A percentile compares a stretch with the other conserved stretches of the same genome.
phyloP scores from a whole-genome alignment of 1,139 yeast genomes.

The Blastobotrys raffinosifermentans region DNA sequence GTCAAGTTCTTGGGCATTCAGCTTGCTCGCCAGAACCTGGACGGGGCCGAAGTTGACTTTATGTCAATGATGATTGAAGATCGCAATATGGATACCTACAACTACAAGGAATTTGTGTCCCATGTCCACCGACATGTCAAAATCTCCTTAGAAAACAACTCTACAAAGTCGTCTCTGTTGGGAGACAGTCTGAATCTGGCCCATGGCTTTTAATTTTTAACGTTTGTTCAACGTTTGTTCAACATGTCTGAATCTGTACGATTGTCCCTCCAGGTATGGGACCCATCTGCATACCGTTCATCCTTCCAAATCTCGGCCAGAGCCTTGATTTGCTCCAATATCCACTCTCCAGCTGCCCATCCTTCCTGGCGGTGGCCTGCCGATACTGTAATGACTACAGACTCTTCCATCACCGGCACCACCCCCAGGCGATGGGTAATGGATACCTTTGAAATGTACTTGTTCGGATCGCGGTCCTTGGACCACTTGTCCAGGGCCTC shows the following conservation, averaged over 20 bases:
- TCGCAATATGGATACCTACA: constrained; percentile 37
- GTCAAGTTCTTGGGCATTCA: constrained; percentile 47
- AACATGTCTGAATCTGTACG: constrained; percentile 19
- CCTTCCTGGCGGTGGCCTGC: constrained; percentile 44
- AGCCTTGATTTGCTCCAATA: constrained; percentile 40
- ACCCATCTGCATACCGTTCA: constrained; percentile 39
- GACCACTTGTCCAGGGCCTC: constrained; percentile 30
- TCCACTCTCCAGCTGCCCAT: constrained; percentile 41
- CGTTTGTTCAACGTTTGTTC: neutral
- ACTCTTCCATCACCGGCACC: constrained; percentile 44
- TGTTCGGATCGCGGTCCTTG: constrained; percentile 12
- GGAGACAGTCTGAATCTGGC: constrained; percentile 17
- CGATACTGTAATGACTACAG: constrained; percentile 41
- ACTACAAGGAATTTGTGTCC: constrained; percentile 29
- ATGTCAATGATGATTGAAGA: constrained; percentile 70
- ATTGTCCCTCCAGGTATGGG: constrained; percentile 37
- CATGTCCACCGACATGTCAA: constrained; percentile 33
- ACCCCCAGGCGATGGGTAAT: constrained; percentile 41
- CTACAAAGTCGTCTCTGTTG: constrained; percentile 14
- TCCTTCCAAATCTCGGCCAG: constrained; percentile 45
- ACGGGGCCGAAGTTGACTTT: constrained; percentile 55
- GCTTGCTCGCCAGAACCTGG: constrained; percentile 60
- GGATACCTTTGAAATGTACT: constrained; percentile 33
- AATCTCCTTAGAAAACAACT: constrained; percentile 20
- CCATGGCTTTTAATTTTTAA: constrained; percentile 10